Evolutionary conservation across 345 rosid genomes (phyloP).

Genomic region (Lumnitzera littorea): DNA sequence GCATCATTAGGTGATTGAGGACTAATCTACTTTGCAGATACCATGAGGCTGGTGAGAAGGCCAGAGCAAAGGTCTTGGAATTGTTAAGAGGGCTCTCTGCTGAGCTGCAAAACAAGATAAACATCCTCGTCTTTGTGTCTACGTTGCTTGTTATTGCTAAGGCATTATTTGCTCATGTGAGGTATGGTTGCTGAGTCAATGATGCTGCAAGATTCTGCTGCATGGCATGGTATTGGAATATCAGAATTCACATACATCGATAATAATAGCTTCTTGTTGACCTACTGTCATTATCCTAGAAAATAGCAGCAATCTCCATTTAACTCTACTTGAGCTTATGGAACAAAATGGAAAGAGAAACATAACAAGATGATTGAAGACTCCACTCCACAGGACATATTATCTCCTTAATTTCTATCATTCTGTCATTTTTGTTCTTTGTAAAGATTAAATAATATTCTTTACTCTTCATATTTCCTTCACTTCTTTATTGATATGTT

Average conservation of each 20-base stretch:
- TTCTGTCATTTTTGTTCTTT: not conserved
- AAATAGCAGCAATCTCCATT: no score
- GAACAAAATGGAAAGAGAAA: no score
- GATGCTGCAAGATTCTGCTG: not conserved
- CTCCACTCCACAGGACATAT: no score
- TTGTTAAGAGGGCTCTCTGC: conserved; percentile 75
- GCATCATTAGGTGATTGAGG: not conserved
- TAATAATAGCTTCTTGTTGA: no score
- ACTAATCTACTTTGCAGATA: conserved; percentile 40
- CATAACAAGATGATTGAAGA: no score
- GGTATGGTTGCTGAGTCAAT: conserved; percentile 36
- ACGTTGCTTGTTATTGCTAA: conserved; percentile 88
- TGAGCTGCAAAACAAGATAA: conserved; percentile 73
- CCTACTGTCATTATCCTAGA: no score
- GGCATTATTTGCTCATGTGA: conserved; percentile 83
- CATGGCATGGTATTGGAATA: not conserved
- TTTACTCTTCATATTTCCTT: not conserved
- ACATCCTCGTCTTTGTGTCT: conserved; percentile 76
- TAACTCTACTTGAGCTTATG: no score
- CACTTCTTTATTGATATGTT: not conserved
- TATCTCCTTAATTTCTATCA: not conserved
- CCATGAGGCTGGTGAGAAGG: conserved; percentile 75
- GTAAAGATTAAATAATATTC: not conserved
- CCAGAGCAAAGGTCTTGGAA: conserved; percentile 66
- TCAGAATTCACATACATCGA: no score